These are phyloP conservation scores for Omphalotus guepiniiformis DNA, from an alignment of 768 basidiomycete genomes.

Conservation along the genomic window DNA sequence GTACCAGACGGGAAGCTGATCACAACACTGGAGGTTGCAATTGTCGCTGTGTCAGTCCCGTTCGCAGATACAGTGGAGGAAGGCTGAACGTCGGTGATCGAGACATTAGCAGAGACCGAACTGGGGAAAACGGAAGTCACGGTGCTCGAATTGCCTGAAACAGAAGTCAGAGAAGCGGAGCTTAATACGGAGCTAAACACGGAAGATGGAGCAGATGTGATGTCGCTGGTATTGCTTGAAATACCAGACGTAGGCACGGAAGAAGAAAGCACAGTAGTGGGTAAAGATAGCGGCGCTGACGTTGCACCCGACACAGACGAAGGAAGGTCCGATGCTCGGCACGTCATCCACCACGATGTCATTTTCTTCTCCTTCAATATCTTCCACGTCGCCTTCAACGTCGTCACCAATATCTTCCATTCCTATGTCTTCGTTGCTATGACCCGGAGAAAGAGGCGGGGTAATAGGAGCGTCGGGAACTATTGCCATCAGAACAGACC, in stretches of 20 bases:
- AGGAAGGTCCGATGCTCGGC: not conserved
- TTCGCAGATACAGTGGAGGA: not conserved
- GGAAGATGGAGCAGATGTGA: not conserved
- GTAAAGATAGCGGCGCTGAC: not conserved
- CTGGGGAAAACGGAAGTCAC: not conserved
- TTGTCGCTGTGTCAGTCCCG: not conserved
- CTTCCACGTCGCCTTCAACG: conserved; percentile 1
- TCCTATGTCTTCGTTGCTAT: conserved; percentile 29
- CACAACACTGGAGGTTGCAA: not conserved
- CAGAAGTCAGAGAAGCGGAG: not conserved
- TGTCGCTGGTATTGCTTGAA: not conserved
- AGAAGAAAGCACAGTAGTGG: not conserved
- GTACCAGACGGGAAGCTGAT: conserved; percentile 3
- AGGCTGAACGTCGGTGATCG: not conserved
- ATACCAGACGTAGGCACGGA: not conserved
- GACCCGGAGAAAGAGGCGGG: conserved; percentile 62
- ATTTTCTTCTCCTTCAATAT: conserved; percentile 25
- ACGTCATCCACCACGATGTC: conserved; percentile 19
- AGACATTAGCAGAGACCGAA: not conserved
- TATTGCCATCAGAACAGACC: conserved; percentile 18
- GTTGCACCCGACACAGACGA: not conserved
- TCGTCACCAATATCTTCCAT: conserved; percentile 17
- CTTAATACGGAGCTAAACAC: too few relatives aligned
- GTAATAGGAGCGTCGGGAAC: conserved; percentile 61
- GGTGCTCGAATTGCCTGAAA: not conserved